Evolutionary conservation across 2,329 filamentous ascomycete genomes (phyloP).

Genomic region (Aspergillus sp.): DNA sequence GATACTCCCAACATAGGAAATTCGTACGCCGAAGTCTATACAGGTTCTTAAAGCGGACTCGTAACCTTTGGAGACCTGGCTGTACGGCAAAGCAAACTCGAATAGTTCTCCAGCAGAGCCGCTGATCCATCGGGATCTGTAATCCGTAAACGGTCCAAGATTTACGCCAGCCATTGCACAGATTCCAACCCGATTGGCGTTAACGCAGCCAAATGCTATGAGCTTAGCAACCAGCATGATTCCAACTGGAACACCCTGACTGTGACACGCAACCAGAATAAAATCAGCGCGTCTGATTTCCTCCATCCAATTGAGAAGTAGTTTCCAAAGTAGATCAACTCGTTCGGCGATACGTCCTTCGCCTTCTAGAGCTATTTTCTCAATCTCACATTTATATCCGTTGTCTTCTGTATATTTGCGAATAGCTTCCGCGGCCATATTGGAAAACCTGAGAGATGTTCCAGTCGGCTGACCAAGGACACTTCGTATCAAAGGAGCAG

Average conservation of each 20-base stretch:
- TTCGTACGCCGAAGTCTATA: conserved; percentile 74
- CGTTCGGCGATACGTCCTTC: conserved; percentile 89
- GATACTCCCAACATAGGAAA: conserved; percentile 90
- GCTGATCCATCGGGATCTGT: conserved; percentile 84
- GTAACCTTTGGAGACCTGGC: conserved; percentile 79
- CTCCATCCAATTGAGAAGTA: conserved; percentile 92
- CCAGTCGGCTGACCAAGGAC: conserved; percentile 94
- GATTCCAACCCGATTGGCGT: conserved; percentile 74
- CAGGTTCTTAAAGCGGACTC: conserved; percentile 71
- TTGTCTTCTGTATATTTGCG: conserved; percentile 75
- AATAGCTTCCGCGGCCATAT: conserved; percentile 80
- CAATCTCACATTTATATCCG: conserved; percentile 76
- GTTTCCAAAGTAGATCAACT: conserved; percentile 89
- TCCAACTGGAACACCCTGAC: conserved; percentile 90
- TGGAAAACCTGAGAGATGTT: conserved; percentile 90
- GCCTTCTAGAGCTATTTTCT: conserved; percentile 91
- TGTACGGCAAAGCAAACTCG: conserved; percentile 82
- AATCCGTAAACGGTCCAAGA: conserved; percentile 87
- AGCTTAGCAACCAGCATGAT: conserved; percentile 91
- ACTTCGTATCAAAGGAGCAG: conserved; percentile 79
- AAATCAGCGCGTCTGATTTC: conserved; percentile 85
- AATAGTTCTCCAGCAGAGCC: conserved; percentile 92
- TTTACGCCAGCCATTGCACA: conserved; percentile 92
- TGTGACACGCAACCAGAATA: conserved; percentile 89
- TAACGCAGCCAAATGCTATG: conserved; percentile 83